Base-by-base conservation (phyloP, 169 alveolate genomes). In the Eimeria tenella region DNA sequence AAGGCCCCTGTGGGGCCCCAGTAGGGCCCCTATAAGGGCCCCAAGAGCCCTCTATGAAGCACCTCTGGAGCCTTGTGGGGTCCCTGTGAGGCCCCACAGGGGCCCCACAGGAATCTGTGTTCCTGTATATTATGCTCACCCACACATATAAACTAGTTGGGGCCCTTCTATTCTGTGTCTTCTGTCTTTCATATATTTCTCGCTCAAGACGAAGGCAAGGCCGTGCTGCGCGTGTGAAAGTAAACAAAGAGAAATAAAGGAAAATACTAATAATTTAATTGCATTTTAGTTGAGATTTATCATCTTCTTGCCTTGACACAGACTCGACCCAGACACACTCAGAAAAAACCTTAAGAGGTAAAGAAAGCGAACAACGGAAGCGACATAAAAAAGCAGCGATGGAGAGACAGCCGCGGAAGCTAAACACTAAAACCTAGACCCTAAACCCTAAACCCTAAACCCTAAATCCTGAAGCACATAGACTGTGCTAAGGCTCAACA, bases 121-220 rank as follows among this genome's bases (percentile, higher is more conserved):
- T n/a, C 71, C 53, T 49, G 84, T 21, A n/a, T 52, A 5, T 10
- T 11, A 19, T 8, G 86, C 94, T 74, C 53, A 93, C 95, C 97
- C 97, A 93, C 94, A 92, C 94, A 96, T 90, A 53, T 93, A 93
- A 15, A 96, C 97, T 31, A 96, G 96, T 63, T 96, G 94, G 9
- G 94, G 96, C 23, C 97, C 97, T 62, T 94, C 97, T 92, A 96
- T 94, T 19, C 17, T 11, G 55, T 91, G 79, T 15, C 94, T 55
- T 21, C 23, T 19, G 63, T 84, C 95, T 49, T 84, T 93, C 96
- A 96, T 87, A 77, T 86, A 96, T 87, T 93, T 94, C 93, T 96
- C 97, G 56, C 93, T 96, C 42, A 94, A 65, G n/a, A 96, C 97
- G 75, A 93, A 96, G 42, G 95, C 88, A 52, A 96, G 93, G 50